Percentiles rank a stretch among this genome's conserved stretches.
These are phyloP conservation scores for Acanthamoeba sp. DNA, from an alignment of 208 protist species.

Conservation along the genomic window DNA sequence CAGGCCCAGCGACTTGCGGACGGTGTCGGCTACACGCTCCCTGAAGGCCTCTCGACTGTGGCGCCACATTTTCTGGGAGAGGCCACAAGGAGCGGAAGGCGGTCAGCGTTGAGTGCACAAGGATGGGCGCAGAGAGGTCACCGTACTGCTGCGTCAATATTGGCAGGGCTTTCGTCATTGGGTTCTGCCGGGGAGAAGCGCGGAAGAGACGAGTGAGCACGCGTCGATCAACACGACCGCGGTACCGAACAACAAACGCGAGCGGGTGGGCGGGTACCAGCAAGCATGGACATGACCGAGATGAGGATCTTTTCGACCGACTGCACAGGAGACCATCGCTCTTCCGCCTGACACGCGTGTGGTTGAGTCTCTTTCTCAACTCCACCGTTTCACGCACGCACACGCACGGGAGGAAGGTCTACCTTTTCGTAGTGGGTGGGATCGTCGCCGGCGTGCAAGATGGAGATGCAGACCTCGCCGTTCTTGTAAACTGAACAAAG, in stretches of 20 bases:
- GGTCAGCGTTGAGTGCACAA: no score
- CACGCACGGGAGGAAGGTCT: background rate
- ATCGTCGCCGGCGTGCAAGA: slow-evolving; percentile 89
- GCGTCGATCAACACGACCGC: no score
- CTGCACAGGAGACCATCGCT: slow-evolving; percentile 91
- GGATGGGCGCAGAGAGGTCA: background rate
- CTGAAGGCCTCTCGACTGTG: slow-evolving; percentile 83
- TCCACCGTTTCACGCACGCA: background rate
- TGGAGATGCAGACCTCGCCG: slow-evolving; percentile 92
- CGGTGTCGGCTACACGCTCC: slow-evolving; percentile 83
- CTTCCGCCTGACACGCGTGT: slow-evolving; percentile 15
- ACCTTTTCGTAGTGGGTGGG: slow-evolving; percentile 85
- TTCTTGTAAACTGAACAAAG: slow-evolving; percentile 84
- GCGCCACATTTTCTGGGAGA: slow-evolving; percentile 80
- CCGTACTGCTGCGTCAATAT: slow-evolving; percentile 90
- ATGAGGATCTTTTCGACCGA: slow-evolving; percentile 91
- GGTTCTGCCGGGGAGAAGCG: slow-evolving; percentile 78
- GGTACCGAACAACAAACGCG: no score
- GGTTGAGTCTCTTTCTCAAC: background rate
- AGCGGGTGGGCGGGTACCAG: no score
- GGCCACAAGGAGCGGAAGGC: background rate
- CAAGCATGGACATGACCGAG: slow-evolving; percentile 91
- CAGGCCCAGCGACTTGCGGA: slow-evolving; percentile 78
- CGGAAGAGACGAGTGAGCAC: no score
- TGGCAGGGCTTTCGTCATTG: slow-evolving; percentile 93